Base-by-base conservation (phyloP, 2,329 filamentous ascomycete genomes). In the Hymenoscyphus linearis region DNA sequence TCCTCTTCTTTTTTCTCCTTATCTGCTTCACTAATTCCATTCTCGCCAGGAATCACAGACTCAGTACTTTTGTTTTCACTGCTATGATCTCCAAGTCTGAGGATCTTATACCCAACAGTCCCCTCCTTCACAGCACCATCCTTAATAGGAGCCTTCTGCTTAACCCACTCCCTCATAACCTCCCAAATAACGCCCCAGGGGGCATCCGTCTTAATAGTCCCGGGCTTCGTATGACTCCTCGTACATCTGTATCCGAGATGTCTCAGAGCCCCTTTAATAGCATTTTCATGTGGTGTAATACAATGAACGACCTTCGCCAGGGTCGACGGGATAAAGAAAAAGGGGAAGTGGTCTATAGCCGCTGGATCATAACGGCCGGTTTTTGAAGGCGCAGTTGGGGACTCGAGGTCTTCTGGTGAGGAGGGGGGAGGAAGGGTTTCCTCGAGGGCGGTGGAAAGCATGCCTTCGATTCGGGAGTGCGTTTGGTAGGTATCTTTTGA, bases 111-210 rank as follows among this genome's bases (percentile, higher is more conserved):
- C 1, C 90, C 91, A 0, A 91, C 79, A 57, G 82, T 90, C n/a
- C 82, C 82, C 47, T 85, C 80, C 68, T 85, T 88, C 60, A 96
- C 79, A 22, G 85, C 85, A 1, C 83, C 84, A 37, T 87, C 84
- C 72, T 90, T 96, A 61, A 96, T 80, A 0, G 93, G 92, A 0
- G 84, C 81, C 69, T 88, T 89, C 72, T 96, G 91, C 26, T 88
- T 84, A 14, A 90, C 85, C 91, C 92, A 99, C 75, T 96, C 92
- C 27, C 90, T 83, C 85, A 98, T 95, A 31, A 98, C 79, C 72
- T 96, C 89, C 93, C 95, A 98, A 55, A 99, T 83, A 0, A 91
- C 86, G 4, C 80, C 80, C 92, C 92, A 99, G 0, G 93, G 90
- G 14, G 95, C 95, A 75, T 98, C 86, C 0, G 95, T 98, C 78